Evolutionary conservation across 192 early-diverging fungal species (phyloP).

Genomic region (Coemansia sp.): DNA sequence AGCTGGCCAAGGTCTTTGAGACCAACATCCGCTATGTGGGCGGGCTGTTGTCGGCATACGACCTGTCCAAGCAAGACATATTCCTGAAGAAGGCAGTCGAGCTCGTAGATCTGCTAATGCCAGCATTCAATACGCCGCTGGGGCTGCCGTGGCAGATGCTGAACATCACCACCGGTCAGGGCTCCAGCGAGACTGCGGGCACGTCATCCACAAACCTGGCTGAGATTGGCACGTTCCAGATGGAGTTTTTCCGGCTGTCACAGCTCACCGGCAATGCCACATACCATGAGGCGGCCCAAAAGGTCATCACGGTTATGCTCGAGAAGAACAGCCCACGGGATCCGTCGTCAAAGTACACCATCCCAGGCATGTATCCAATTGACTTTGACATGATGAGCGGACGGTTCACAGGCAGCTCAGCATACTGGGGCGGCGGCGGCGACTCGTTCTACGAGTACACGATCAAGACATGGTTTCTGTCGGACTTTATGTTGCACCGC

Average conservation of each 20-base stretch:
- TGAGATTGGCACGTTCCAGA: conserved; percentile 82
- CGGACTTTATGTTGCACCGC: conserved; percentile 57
- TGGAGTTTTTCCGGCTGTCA: conserved; percentile 88
- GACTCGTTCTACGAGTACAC: conserved; percentile 97
- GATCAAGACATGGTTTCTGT: conserved; percentile 82
- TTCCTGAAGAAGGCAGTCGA: conserved; percentile 75
- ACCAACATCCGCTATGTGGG: conserved; percentile 87
- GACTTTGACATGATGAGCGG: conserved; percentile 36
- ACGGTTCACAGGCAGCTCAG: conserved; percentile 25
- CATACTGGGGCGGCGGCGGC: conserved; percentile 76
- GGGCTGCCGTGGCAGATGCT: conserved; percentile 76
- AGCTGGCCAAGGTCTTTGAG: conserved; percentile 77
- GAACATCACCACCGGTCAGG: conserved; percentile 58
- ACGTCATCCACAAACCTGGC: conserved; percentile 56
- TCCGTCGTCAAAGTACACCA: conserved; percentile 30
- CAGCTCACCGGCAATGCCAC: conserved; percentile 73
- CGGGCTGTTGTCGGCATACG: conserved; percentile 80
- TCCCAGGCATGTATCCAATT: conserved; percentile 45
- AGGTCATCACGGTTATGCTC: conserved; percentile 56
- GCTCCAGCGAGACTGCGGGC: conserved; percentile 55
- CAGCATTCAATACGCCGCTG: conserved; percentile 70
- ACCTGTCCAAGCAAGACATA: conserved; percentile 64
- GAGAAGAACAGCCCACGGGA: conserved; percentile 25
- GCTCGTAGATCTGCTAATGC: conserved; percentile 70
- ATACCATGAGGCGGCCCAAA: conserved; percentile 78